These are phyloP conservation scores for Torrubiella hemipterigena DNA, from an alignment of 2,329 filamentous ascomycete genomes.

Conservation along the genomic window DNA sequence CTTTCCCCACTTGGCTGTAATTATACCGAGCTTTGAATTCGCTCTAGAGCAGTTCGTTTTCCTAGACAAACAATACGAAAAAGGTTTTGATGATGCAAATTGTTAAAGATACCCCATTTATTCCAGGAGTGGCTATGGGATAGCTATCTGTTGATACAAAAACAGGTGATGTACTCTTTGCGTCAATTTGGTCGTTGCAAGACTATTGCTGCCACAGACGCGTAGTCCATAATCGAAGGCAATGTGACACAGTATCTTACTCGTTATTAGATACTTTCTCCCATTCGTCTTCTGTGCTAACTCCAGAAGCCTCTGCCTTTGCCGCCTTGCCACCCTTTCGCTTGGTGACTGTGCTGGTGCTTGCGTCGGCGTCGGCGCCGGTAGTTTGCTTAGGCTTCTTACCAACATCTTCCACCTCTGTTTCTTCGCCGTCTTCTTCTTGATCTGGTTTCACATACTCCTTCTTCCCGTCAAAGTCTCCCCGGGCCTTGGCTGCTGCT, in stretches of 20 bases:
- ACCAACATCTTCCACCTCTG: constrained; percentile 29
- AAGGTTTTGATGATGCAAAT: no score
- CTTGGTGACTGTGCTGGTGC: constrained; percentile 13
- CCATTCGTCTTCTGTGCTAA: constrained; percentile 92
- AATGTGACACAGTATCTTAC: constrained; percentile 24
- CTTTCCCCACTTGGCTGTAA: no score
- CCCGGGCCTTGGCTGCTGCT: constrained; percentile 26
- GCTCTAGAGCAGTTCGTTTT: no score
- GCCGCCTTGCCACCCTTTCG: constrained; percentile 17
- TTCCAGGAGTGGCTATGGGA: no score
- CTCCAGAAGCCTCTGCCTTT: constrained; percentile 37
- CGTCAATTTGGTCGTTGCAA: no score
- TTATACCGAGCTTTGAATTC: no score
- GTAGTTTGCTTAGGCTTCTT: constrained; percentile 10
- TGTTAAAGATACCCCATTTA: no score
- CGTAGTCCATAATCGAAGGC: no score
- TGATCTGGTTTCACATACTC: constrained; percentile 12
- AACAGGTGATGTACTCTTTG: no score
- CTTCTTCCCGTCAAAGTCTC: constrained; percentile 17
- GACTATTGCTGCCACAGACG: no score
- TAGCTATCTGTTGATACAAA: no score
- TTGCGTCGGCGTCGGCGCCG: constrained; percentile 7
- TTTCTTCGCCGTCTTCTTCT: constrained; percentile 27
- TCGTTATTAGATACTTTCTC: constrained; percentile 78
- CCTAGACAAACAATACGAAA: no score